Evolutionary conservation across 495 filamentous ascomycete genomes (phyloP).

Genomic region (Xylaria longipes): DNA sequence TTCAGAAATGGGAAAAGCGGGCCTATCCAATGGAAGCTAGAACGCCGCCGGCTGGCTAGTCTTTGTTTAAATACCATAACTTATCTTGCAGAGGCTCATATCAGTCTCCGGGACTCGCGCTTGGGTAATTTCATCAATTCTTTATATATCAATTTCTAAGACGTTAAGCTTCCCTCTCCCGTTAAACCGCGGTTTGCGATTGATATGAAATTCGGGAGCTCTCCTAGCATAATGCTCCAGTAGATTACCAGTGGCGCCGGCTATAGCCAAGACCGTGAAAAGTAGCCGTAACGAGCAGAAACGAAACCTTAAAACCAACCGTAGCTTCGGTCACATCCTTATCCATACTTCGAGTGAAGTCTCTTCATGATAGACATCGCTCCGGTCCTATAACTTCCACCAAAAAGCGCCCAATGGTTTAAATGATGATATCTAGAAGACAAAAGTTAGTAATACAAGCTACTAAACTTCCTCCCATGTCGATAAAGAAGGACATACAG

Average conservation of each 20-base stretch:
- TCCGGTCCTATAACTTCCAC: conserved; percentile 73
- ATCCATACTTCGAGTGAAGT: conserved; percentile 70
- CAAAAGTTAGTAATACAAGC: conserved; percentile 14
- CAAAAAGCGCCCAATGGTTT: conserved; percentile 88
- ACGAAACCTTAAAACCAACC: neutral
- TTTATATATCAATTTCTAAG: neutral
- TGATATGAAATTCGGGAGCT: neutral
- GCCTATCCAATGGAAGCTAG: neutral
- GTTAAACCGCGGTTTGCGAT: neutral
- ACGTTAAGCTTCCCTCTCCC: neutral
- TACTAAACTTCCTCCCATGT: neutral
- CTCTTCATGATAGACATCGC: conserved; percentile 78
- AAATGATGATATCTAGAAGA: conserved; percentile 79
- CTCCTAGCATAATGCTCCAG: neutral
- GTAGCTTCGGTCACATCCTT: neutral
- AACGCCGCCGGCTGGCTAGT: neutral
- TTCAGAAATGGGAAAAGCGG: conserved; percentile 22
- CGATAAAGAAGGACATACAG: conserved; percentile 58
- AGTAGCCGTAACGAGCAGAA: neutral
- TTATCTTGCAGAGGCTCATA: neutral
- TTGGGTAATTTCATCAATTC: neutral
- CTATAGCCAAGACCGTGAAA: neutral
- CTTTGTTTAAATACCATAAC: neutral
- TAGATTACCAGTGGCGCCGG: neutral
- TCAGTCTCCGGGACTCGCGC: too few species aligned